Evolutionary conservation across 345 rosid genomes (phyloP), one percentile per base, ranked within the genome.

Genomic region (Salix exigua): DNA sequence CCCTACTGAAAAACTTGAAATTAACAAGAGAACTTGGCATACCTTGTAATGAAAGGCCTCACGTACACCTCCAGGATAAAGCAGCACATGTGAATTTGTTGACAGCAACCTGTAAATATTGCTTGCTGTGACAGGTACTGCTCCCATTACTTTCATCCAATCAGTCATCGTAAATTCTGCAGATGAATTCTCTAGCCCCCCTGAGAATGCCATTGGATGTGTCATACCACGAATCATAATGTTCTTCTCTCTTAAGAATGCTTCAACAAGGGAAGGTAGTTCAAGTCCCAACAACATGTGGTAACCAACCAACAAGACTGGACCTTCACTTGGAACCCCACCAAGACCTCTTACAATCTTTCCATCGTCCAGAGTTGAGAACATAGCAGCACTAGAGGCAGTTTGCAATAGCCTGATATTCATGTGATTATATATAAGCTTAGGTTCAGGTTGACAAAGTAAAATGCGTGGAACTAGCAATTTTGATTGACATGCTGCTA

Each of bases 21-120:
- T 46, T 46, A 46, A 42, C 9, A 31, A 51, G 70, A 74, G 23
- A 72, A 13, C 16, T 33, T 42, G 74, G 55, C 80, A 71, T 75
- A 90, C 97, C 94, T 88, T 91, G 77, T 82, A 35, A 84, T 92
- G 98, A 48, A 91, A 85, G 83, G 97, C 97, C 81, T 94, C 98
- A 18, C 94, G 86, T 70, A 83, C 86, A 69, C 98, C 90, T 1
- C 97, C 97, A 5, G 97, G 98, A 77, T 91, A 92, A 71, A 94
- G 94, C 81, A 92, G 90, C 53, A 91, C 89, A 73, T 90, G 91
- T 33, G 96, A 83, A 26, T 91, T 84, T 35, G 88, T 55, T 9
- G 90, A 78, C 38, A 92, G 83, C 66, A 90, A 87, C 81, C 83
- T 94, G 88, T 80, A 91, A 74, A 94, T 85, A 80, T 87, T 86